Conservation (phyloP, 192 early-diverging fungal genomes). For the Backusella westeae region DNA sequence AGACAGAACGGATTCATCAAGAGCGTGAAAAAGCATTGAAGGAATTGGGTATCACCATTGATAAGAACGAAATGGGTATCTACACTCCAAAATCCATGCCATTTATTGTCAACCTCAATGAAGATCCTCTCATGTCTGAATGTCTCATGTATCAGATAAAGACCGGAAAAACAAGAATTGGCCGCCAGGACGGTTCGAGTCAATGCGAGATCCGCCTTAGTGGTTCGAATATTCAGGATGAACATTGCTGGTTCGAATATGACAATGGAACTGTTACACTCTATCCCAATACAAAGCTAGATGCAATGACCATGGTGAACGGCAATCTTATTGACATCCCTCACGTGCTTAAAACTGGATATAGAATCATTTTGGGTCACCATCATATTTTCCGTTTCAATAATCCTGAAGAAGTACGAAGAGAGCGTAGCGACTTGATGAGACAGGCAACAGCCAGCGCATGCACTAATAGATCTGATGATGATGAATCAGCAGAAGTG, state of each 20-base stretch:
- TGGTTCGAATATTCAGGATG: slow-evolving; percentile 55
- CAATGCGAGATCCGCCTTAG: slow-evolving; percentile 58
- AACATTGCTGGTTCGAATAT: slow-evolving; percentile 70
- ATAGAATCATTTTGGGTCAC: slow-evolving; percentile 76
- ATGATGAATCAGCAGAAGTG: slow-evolving; percentile 21
- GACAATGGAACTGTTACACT: slow-evolving; percentile 56
- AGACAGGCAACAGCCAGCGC: slow-evolving; percentile 10
- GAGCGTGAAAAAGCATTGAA: slow-evolving; percentile 73
- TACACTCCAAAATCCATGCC: slow-evolving; percentile 81
- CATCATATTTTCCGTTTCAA: slow-evolving; percentile 85
- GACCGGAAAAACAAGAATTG: slow-evolving; percentile 71
- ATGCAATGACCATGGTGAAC: slow-evolving; percentile 73
- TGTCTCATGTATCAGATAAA: slow-evolving; percentile 86
- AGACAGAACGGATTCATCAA: slow-evolving; percentile 68
- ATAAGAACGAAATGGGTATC: slow-evolving; percentile 68
- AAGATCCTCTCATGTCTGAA: slow-evolving; percentile 87
- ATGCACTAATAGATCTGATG: background rate
- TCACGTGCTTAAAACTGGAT: slow-evolving; percentile 61
- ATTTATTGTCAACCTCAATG: slow-evolving; percentile 86
- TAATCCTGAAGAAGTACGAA: slow-evolving; percentile 78
- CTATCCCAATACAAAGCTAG: slow-evolving; percentile 45
- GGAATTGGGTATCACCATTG: slow-evolving; percentile 76
- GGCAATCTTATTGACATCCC: slow-evolving; percentile 61
- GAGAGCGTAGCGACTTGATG: slow-evolving; percentile 45
- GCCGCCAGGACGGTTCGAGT: slow-evolving; percentile 44